A percentile compares a stretch with the other conserved stretches of the same genome.
Conservation (phyloP, 371 early-diverging fungal species). For the Syncephalastrum racemosum region DNA sequence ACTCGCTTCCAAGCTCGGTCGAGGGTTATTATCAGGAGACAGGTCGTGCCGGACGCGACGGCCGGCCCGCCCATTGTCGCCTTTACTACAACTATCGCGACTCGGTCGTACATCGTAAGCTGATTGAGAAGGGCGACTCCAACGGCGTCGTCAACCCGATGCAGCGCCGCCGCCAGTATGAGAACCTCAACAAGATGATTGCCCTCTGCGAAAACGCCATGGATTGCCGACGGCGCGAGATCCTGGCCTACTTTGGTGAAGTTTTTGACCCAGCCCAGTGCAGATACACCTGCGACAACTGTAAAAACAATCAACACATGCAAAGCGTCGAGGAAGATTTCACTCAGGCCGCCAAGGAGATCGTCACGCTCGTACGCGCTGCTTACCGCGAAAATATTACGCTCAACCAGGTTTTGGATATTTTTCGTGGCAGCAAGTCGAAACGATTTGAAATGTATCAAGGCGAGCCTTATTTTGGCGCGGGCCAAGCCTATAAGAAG, state of each 20-base stretch:
- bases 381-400: conserved; percentile 63
- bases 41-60: conserved; percentile 99
- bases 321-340: conserved; percentile 14
- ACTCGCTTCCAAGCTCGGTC: conserved; percentile 91
- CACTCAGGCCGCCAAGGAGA: conserved; percentile 44
- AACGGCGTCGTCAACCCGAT: conserved; percentile 70
- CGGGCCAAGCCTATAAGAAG: conserved; percentile 55
- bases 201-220: conserved; percentile 92
- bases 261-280: conserved; percentile 72
- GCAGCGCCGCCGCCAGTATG: conserved; percentile 85
- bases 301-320: conserved; percentile 44
- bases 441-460: conserved; percentile 60
- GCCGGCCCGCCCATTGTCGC: conserved; percentile 82
- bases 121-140: conserved; percentile 77
- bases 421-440: conserved; percentile 74
- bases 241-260: conserved; percentile 97
- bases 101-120: conserved; percentile 63
- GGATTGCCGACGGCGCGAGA: conserved; percentile 92
- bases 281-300: conserved; percentile 94
- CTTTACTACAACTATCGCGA: conserved; percentile 89
- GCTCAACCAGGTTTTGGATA: conserved; percentile 71
- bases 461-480: conserved; percentile 56
- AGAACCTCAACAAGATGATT: conserved; percentile 89
- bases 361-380: conserved; percentile 52
- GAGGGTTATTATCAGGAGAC: conserved; percentile 99